Evolutionary conservation across 257 asterid genomes (phyloP), one percentile per base, ranked within the genome.

Genomic region (Coffea canephora): DNA sequence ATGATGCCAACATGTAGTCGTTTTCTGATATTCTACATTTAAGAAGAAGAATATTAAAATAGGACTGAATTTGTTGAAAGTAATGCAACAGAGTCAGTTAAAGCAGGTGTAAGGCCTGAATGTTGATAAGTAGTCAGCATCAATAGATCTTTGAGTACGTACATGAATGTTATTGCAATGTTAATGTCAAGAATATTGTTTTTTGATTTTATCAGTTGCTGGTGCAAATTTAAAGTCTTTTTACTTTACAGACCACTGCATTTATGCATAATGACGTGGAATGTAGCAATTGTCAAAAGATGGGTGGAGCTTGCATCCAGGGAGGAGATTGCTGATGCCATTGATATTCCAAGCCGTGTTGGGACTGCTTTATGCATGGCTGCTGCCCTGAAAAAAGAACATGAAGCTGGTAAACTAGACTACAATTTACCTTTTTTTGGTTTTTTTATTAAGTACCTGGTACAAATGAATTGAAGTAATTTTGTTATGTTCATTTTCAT

Each of bases 321-420:
- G 13, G 91, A 90, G 77, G 98, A 94, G 83, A 88, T 94, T 83
- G 84, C 92, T 76, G 87, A 87, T 86, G 94, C 96, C 86, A 90
- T 96, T 83, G 93, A 96, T 88, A 94, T 94, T 80, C 99, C 89
- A 81, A 88, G 97, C 78, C 90, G 92, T 75, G 90, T 83, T 78
- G 99, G 99, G 64, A 94, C 98, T 75, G 97, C 97, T 68, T 89
- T 96, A 90, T 96, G 99, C 90, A 92, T 94, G 95, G 99, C 98
- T 71, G 97, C 98, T 87, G 89, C 96, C 82, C 81, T 88, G 78
- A 96, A 94, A 92, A 96, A 91, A 90, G 93, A 87, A 80, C 97
- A 91, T 82, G 99, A 92, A 91, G 85, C 95, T 82, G 98, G 99
- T 92, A 90, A 75, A 75, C 75, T 81, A 69, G 78, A 67, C 73